Evolutionary conservation across 2,329 filamentous ascomycete species (phyloP).

Genomic region (Talaromyces sp.): DNA sequence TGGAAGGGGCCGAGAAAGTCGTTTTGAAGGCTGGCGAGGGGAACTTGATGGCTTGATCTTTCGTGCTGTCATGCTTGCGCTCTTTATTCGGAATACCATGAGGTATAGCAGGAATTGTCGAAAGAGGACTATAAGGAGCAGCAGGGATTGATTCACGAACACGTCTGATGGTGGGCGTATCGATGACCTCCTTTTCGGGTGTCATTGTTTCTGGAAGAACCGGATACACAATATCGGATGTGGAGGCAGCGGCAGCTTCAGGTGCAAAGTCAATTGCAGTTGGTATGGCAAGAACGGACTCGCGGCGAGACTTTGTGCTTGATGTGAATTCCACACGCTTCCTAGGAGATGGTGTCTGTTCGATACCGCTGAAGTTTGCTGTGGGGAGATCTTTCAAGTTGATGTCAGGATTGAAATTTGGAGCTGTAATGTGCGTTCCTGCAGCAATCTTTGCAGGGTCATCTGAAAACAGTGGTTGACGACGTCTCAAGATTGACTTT

Average conservation of each 20-base stretch:
- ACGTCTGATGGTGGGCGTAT: conserved; percentile 40
- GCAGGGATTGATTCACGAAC: conserved; percentile 35
- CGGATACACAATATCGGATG: conserved; percentile 36
- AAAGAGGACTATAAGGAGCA: conserved; percentile 22
- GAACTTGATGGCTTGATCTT: not conserved
- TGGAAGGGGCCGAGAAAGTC: not conserved
- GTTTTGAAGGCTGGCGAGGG: not conserved
- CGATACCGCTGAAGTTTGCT: conserved; percentile 31
- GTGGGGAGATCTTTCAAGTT: conserved; percentile 39
- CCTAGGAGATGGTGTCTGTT: conserved; percentile 67
- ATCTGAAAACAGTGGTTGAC: conserved; percentile 58
- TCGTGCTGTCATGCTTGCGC: conserved; percentile 25
- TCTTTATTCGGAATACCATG: conserved; percentile 39
- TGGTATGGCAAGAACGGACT: conserved; percentile 37
- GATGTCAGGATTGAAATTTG: conserved; percentile 49
- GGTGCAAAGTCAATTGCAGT: conserved; percentile 40
- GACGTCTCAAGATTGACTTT: conserved; percentile 62
- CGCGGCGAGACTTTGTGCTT: conserved; percentile 54
- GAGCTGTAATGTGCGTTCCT: conserved; percentile 52
- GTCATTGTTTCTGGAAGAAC: conserved; percentile 36
- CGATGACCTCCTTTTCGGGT: conserved; percentile 30
- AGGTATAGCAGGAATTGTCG: conserved; percentile 34
- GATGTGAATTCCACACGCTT: conserved; percentile 82
- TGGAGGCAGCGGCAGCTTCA: conserved; percentile 22
- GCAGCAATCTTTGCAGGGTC: conserved; percentile 59